Percentiles rank a stretch among this genome's conserved stretches.
These are phyloP conservation scores for Exidia glandulosa DNA, from an alignment of 768 basidiomycete genomes.

Conservation along the genomic window DNA sequence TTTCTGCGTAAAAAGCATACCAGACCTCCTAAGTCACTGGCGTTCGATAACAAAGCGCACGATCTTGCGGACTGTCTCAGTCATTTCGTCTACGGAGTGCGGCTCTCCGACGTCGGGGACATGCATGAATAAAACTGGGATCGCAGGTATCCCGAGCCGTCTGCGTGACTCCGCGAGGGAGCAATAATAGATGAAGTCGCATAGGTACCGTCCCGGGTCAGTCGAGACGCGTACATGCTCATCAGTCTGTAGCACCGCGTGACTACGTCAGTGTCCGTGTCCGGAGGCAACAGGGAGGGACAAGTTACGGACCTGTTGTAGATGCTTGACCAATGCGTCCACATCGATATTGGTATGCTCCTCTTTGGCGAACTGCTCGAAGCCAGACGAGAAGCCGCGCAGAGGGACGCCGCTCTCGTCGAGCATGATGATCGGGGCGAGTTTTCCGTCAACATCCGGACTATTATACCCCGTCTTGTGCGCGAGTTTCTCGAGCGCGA, in stretches of 20 bases:
- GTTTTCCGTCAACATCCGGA: constrained; percentile 50
- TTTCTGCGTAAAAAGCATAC: too few relatives aligned
- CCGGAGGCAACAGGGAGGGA: neutral
- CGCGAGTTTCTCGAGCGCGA: constrained; percentile 50
- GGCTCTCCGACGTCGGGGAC: too few relatives aligned
- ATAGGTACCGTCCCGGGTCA: constrained; percentile 68
- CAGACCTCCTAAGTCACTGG: too few relatives aligned
- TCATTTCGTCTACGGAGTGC: too few relatives aligned
- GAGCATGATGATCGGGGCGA: constrained; percentile 30
- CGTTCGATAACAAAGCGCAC: too few relatives aligned
- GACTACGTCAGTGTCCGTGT: neutral
- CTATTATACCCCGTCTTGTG: constrained; percentile 61
- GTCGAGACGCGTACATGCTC: constrained; percentile 62
- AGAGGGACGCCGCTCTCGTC: constrained; percentile 11
- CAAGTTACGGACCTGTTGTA: constrained; percentile 32
- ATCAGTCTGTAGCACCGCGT: neutral
- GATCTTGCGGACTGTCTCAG: too few relatives aligned
- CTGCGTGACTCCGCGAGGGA: constrained; percentile 48
- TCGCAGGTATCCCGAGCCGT: too few relatives aligned
- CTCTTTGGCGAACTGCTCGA: constrained; percentile 45
- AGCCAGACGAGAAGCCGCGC: constrained; percentile 31
- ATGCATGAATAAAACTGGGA: too few relatives aligned
- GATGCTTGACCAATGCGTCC: constrained; percentile 41
- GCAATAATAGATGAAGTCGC: constrained; percentile 69
- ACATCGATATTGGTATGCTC: constrained; percentile 51